A percentile compares a stretch with the other conserved stretches of the same genome.
phyloP scores from a whole-genome alignment of 129 eudicot species.

The Lactuca sativa region DNA sequence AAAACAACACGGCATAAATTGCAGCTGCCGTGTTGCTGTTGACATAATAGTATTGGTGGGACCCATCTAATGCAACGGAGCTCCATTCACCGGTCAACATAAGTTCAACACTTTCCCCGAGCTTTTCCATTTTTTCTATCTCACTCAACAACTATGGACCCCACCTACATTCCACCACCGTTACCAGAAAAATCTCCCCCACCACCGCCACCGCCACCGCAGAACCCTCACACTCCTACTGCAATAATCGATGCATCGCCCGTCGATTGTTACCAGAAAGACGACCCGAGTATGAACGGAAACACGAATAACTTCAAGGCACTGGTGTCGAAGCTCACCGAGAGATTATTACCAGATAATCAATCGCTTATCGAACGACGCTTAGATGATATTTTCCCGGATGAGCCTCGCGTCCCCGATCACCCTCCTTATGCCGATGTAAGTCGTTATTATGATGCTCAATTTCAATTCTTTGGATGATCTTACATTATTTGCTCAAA shows the following conservation, averaged over 20 bases:
- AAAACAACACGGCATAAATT: neutral
- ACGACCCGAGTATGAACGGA: neutral
- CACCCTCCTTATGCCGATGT: conserved; percentile 64
- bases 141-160: conserved; percentile 33
- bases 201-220: conserved; percentile 26
- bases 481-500: conserved; percentile 4
- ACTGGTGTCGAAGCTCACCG: conserved; percentile 28
- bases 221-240: conserved; percentile 29
- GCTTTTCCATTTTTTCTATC: neutral
- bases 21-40: neutral
- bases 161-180: conserved; percentile 29
- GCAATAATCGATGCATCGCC: conserved; percentile 1
- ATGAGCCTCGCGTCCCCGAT: conserved; percentile 36
- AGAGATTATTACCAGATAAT: conserved; percentile 20
- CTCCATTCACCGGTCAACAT: conserved; percentile 5
- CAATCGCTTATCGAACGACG: conserved; percentile 22
- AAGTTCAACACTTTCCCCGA: conserved; percentile 14
- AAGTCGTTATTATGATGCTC: conserved; percentile 9
- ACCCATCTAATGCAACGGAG: neutral
- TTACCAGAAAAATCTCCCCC: conserved; percentile 5
- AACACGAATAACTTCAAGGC: conserved; percentile 31
- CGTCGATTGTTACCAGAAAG: neutral
- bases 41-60: neutral
- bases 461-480: conserved; percentile 3
- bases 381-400: conserved; percentile 30